A percentile compares a stretch with the other conserved stretches of the same genome.
phyloP scores from a whole-genome alignment of 345 rosid genomes.

The Arabis hirsuta region DNA sequence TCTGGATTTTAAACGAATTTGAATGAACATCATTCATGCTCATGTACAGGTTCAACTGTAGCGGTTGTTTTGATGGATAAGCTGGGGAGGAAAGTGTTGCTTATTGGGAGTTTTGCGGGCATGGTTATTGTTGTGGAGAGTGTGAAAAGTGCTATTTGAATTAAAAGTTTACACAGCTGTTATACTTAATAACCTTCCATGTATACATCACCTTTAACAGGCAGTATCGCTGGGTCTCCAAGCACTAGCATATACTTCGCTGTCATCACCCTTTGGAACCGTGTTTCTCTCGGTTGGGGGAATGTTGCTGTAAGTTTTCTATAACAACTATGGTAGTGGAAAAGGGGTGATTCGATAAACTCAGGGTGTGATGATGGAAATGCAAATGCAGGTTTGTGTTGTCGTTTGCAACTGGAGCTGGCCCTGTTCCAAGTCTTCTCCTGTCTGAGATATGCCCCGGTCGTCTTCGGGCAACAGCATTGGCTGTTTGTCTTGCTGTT shows the following conservation, averaged over 20 bases:
- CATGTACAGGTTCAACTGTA: conserved; percentile 63
- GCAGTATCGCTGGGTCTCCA: conserved; percentile 73
- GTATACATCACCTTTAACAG: conserved; percentile 48
- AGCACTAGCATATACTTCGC: conserved; percentile 71
- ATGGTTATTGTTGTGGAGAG: conserved; percentile 58
- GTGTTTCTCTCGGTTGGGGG: conserved; percentile 84
- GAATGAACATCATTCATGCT: conserved; percentile 31
- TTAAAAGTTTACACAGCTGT: background rate
- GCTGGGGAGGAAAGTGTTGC: conserved; percentile 86
- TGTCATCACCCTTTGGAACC: conserved; percentile 55
- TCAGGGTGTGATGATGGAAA: conserved; percentile 15
- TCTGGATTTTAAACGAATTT: conserved; percentile 26
- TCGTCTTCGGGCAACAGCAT: conserved; percentile 86
- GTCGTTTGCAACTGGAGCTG: conserved; percentile 82
- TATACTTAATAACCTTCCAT: conserved; percentile 15
- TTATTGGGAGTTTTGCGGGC: conserved; percentile 88
- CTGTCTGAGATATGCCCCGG: conserved; percentile 88
- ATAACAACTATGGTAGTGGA: conserved; percentile 13
- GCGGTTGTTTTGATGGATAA: conserved; percentile 92
- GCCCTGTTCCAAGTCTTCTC: conserved; percentile 91
- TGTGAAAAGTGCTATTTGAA: conserved; percentile 22
- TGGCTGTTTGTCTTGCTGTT: conserved; percentile 88
- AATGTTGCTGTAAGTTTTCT: conserved; percentile 78
- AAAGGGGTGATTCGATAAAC: conserved; percentile 5
- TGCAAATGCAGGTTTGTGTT: conserved; percentile 83